These are phyloP conservation scores for Microstegium vimineum DNA, from an alignment of 176 grass and related monocot species.

Conservation along the genomic window DNA sequence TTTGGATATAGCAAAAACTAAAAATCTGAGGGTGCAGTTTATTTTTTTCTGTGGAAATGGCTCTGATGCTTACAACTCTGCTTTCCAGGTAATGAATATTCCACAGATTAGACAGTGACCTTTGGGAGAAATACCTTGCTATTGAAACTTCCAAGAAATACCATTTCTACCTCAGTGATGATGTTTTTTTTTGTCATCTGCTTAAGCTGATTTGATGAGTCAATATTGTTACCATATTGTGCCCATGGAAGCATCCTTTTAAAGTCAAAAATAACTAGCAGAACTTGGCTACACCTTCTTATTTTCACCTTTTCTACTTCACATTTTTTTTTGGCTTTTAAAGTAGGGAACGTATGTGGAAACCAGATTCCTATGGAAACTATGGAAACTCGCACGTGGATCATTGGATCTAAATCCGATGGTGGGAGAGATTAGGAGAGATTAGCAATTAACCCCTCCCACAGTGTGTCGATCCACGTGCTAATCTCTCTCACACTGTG, in stretches of 20 bases:
- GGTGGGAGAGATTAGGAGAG: no score
- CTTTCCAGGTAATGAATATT: constrained; percentile 66
- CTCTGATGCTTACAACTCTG: constrained; percentile 52
- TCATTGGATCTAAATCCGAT: no score
- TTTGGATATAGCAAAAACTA: constrained; percentile 50
- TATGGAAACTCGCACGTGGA: no score
- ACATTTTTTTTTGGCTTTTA: background rate
- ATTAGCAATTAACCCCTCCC: no score
- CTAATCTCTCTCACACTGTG: no score
- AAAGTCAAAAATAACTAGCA: background rate
- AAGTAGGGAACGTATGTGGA: no score
- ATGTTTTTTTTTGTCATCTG: background rate
- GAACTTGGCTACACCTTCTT: background rate
- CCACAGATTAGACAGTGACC: background rate
- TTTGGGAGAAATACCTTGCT: background rate
- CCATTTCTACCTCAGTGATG: background rate
- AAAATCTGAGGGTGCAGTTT: constrained; percentile 52
- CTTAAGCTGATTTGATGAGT: background rate
- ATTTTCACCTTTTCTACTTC: background rate
- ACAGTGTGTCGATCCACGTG: no score
- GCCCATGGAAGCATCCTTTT: background rate
- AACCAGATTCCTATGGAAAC: no score
- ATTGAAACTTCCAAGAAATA: background rate
- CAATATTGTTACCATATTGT: background rate
- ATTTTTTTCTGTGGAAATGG: constrained; percentile 80